Evolutionary conservation across 805 yeast species (phyloP).

Genomic region (Starmerella floris): DNA sequence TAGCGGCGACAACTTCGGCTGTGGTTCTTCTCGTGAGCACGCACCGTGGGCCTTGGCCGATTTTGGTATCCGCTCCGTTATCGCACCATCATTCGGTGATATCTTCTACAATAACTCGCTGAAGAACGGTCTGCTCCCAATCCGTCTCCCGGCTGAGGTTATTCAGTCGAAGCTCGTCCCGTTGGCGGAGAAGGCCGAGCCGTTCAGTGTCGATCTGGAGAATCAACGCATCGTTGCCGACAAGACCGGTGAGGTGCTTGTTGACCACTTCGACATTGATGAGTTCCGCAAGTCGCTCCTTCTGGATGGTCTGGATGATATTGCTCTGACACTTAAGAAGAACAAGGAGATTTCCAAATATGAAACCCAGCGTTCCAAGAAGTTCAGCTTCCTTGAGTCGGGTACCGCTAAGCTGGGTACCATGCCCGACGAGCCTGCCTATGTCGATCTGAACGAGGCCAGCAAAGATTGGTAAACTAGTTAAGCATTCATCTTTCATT

Average conservation of each 20-base stretch:
- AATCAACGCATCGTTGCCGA: constrained; percentile 61
- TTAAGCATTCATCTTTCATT: not conserved
- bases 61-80: constrained; percentile 88
- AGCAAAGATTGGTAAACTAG: constrained; percentile 15
- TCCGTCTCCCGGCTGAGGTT: constrained; percentile 69
- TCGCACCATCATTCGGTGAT: constrained; percentile 97
- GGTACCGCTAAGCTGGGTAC: constrained; percentile 37
- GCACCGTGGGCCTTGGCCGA: constrained; percentile 99
- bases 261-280: constrained; percentile 77
- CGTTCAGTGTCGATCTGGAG: constrained; percentile 71
- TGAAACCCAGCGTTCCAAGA: constrained; percentile 63
- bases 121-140: constrained; percentile 90
- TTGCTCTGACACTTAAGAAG: constrained; percentile 86
- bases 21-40: constrained; percentile 98
- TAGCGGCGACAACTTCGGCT: constrained; percentile 94
- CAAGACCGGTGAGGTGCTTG: constrained; percentile 47
- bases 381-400: constrained; percentile 85
- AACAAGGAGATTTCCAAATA: constrained; percentile 61
- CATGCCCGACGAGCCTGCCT: constrained; percentile 16
- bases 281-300: constrained; percentile 89
- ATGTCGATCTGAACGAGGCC: constrained; percentile 14
- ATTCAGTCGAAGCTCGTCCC: constrained; percentile 66
- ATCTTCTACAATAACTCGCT: constrained; percentile 94
- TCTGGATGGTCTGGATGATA: constrained; percentile 90
- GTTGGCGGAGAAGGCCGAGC: constrained; percentile 57